Conservation (phyloP, 768 basidiomycete genomes). For the Cystobasidium ongulense region DNA sequence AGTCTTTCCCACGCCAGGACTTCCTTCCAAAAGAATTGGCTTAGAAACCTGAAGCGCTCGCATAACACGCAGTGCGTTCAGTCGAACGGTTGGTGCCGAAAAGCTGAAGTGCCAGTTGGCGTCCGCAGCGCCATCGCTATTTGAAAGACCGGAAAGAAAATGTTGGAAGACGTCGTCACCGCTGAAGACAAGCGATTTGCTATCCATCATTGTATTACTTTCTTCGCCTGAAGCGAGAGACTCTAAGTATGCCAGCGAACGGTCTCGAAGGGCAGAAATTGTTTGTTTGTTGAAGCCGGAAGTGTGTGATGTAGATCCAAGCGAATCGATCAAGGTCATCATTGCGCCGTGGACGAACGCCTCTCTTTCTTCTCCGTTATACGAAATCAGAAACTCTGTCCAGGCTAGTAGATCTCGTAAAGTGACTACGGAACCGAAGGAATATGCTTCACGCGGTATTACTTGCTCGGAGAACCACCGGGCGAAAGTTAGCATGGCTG, state of each 20-base stretch:
- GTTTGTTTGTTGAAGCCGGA: not conserved
- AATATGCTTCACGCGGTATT: constrained; percentile 45
- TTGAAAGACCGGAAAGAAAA: constrained; percentile 48
- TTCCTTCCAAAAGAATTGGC: constrained; percentile 90
- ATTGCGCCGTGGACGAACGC: constrained; percentile 64
- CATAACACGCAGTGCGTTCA: constrained; percentile 78
- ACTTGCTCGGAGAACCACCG: constrained; percentile 64
- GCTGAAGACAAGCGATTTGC: not conserved
- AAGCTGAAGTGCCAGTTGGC: constrained; percentile 60
- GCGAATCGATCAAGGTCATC: constrained; percentile 80
- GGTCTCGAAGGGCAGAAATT: not conserved
- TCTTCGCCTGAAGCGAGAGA: not conserved
- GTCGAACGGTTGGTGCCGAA: constrained; percentile 74
- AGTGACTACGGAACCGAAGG: constrained; percentile 53
- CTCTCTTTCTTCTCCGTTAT: not conserved
- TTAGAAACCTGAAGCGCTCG: constrained; percentile 82
- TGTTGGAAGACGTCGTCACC: not conserved
- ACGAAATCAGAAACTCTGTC: constrained; percentile 70
- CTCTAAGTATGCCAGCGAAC: not conserved
- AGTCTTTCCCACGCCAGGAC: constrained; percentile 96
- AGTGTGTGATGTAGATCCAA: constrained; percentile 40
- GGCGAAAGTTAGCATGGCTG: constrained; percentile 63
- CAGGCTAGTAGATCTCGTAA: constrained; percentile 89
- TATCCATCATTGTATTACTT: not conserved
- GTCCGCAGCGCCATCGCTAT: constrained; percentile 51